Percentiles rank a stretch among this genome's conserved stretches.
Evolutionary conservation across 2,329 filamentous ascomycete genomes (phyloP).

Genomic region (Colletotrichum ledebouriae): DNA sequence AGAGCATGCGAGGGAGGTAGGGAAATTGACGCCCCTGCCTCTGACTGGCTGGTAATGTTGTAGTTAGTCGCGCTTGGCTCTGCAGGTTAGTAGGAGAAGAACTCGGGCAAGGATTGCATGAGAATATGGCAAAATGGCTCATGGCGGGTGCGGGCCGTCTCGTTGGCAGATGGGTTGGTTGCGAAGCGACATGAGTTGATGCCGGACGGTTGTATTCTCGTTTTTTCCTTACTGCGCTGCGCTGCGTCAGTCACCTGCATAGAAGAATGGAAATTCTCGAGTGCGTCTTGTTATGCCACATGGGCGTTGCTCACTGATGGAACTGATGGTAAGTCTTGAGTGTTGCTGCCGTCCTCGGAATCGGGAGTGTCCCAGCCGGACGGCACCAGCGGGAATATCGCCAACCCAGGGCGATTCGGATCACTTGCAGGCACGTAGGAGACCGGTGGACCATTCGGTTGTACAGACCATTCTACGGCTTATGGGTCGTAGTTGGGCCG

Average conservation of each 20-base stretch:
- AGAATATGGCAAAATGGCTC: not conserved
- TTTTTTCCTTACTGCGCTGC: too few species aligned
- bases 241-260: constrained; percentile 2
- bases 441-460: constrained; percentile 11
- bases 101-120: constrained; percentile 3
- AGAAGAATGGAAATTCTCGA: not conserved
- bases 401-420: constrained; percentile 17
- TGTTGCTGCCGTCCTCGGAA: not conserved
- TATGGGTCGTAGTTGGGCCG: not conserved
- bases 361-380: constrained; percentile 13
- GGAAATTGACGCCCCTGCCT: constrained; percentile 6
- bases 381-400: constrained; percentile 32
- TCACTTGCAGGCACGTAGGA: constrained; percentile 28
- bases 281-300: not conserved
- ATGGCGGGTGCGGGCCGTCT: not conserved
- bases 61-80: not conserved
- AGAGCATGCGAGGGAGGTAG: constrained; percentile 16
- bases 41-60: constrained; percentile 5
- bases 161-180: too few species aligned
- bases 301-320: constrained; percentile 11
- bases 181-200: too few species aligned
- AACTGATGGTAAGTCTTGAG: not conserved
- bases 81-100: constrained; percentile 1
- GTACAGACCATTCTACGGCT: constrained; percentile 1
- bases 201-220: too few species aligned